Percentiles rank a stretch among this genome's conserved stretches.
Evolutionary conservation across 2,329 filamentous ascomycete genomes (phyloP).

Genomic region (Oidium heveae): DNA sequence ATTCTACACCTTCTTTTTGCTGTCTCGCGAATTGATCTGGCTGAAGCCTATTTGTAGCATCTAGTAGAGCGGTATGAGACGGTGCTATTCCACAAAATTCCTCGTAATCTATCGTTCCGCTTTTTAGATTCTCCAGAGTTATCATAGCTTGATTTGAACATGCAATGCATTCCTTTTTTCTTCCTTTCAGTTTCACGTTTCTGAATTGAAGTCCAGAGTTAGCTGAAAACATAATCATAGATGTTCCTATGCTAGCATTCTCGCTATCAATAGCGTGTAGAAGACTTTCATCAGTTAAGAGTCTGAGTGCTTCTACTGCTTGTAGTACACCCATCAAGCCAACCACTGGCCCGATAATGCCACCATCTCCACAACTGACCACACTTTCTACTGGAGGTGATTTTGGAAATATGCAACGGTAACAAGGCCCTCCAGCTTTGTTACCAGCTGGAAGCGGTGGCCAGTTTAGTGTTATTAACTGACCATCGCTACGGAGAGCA

Average conservation of each 20-base stretch:
- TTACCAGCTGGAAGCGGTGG: conserved; percentile 38
- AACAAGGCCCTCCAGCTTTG: conserved; percentile 50
- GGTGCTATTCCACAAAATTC: conserved; percentile 50
- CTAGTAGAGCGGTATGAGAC: conserved; percentile 28
- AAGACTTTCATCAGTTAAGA: conserved; percentile 27
- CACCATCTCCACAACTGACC: conserved; percentile 72
- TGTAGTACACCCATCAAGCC: conserved; percentile 84
- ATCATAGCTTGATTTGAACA: conserved; percentile 43
- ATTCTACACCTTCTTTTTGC: conserved; percentile 12
- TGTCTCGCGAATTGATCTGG: conserved; percentile 27
- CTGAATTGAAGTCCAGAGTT: conserved; percentile 35
- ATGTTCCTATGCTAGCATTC: conserved; percentile 6
- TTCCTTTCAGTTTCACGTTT: conserved; percentile 45
- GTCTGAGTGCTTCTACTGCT: conserved; percentile 66
- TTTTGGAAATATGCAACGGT: conserved; percentile 74
- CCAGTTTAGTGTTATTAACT: conserved; percentile 69
- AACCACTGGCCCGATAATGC: conserved; percentile 77
- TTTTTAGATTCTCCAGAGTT: conserved; percentile 32
- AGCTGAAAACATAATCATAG: conserved; percentile 25
- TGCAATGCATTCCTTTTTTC: conserved; percentile 46
- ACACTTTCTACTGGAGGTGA: conserved; percentile 68
- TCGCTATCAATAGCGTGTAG: conserved; percentile 4
- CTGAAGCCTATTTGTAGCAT: conserved; percentile 39
- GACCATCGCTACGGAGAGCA: conserved; percentile 68
- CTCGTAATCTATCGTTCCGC: conserved; percentile 54